Conservation (phyloP, 164 flowering plant genomes). For the Chimonanthus salicifolius region DNA sequence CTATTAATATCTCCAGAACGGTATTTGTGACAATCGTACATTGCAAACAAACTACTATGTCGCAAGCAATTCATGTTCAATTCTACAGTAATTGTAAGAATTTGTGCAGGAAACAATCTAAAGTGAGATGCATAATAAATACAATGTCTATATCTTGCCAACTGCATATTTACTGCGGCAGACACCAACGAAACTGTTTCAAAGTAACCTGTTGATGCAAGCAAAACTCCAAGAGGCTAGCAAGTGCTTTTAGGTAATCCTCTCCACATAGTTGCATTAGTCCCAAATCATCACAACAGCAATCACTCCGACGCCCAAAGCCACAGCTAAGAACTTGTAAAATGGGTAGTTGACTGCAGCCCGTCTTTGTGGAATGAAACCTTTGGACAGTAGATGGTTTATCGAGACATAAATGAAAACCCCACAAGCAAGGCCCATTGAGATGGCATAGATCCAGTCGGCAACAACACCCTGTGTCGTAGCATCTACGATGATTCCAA, state of each 20-base stretch:
- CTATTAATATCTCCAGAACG: too few relatives aligned
- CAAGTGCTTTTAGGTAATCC: neutral
- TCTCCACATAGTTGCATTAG: slow-evolving; percentile 5
- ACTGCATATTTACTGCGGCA: too few relatives aligned
- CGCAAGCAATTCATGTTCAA: too few relatives aligned
- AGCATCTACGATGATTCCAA: slow-evolving; percentile 66
- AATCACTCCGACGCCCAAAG: slow-evolving; percentile 53
- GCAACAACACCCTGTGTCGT: slow-evolving; percentile 62
- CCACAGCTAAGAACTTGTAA: slow-evolving; percentile 46
- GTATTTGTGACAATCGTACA: too few relatives aligned
- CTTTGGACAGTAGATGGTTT: slow-evolving; percentile 59
- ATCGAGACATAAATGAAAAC: slow-evolving; percentile 63
- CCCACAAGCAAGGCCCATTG: slow-evolving; percentile 76
- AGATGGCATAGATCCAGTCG: slow-evolving; percentile 73
- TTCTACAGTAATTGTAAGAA: too few relatives aligned
- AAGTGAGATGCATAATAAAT: too few relatives aligned
- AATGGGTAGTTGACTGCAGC: slow-evolving; percentile 28
- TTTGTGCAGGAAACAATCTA: too few relatives aligned
- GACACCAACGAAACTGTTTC: too few relatives aligned
- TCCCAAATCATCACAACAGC: slow-evolving; percentile 87
- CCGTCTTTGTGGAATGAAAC: slow-evolving; percentile 29
- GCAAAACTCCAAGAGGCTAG: too few relatives aligned
- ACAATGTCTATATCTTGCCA: too few relatives aligned
- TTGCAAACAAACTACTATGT: too few relatives aligned
- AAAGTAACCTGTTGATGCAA: too few relatives aligned